phyloP scores from a whole-genome alignment of 1,284 basidiomycete genomes.

The Trametes sp. region DNA sequence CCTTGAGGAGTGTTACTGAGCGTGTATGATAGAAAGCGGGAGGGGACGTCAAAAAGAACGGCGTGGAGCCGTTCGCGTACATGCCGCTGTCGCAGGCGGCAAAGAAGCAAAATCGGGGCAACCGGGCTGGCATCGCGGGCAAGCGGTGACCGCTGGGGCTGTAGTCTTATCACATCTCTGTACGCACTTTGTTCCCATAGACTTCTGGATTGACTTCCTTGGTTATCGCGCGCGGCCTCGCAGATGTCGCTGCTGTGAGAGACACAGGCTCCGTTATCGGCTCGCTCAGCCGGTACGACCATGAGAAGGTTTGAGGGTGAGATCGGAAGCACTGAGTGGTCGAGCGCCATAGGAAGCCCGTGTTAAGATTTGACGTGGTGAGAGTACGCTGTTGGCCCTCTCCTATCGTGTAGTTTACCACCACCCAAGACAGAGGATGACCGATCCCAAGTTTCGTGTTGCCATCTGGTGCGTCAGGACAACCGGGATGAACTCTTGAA shows the following conservation, averaged over 20 bases:
- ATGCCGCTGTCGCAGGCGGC: conserved; percentile 83
- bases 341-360: not conserved
- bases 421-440: conserved; percentile 4
- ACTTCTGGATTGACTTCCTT: conserved; percentile 15
- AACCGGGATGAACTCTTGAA: not conserved
- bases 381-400: not conserved
- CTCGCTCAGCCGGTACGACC: not conserved
- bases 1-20: conserved; percentile 4
- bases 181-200: conserved; percentile 23
- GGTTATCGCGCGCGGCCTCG: conserved; percentile 13
- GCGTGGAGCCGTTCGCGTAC: conserved; percentile 94
- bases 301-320: not conserved
- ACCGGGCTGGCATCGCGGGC: conserved; percentile 44
- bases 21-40: conserved; percentile 77
- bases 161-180: conserved; percentile 19
- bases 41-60: conserved; percentile 89
- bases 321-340: not conserved
- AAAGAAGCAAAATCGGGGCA: conserved; percentile 57
- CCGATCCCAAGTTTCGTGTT: conserved; percentile 32
- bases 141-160: conserved; percentile 37
- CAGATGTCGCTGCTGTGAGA: not conserved
- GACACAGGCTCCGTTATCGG: not conserved
- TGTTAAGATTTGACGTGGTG: not conserved
- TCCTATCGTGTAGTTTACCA: not conserved
- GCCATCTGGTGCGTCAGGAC: conserved; percentile 38